Evolutionary conservation across 768 basidiomycete genomes (phyloP).

Genomic region (Mycena filopes): DNA sequence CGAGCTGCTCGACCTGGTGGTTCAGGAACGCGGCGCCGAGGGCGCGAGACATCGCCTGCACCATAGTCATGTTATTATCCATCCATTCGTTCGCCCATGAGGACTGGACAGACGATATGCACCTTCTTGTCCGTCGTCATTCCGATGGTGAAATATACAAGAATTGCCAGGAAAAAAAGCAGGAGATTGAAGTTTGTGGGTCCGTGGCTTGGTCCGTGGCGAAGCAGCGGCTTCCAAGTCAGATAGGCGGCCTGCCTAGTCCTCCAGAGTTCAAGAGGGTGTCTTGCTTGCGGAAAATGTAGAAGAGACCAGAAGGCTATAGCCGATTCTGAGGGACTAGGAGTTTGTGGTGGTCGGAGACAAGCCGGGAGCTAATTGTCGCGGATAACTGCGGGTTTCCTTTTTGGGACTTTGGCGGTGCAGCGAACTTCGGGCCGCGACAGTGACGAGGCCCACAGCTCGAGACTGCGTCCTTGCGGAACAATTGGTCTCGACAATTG

Average conservation of each 20-base stretch:
- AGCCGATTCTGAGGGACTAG: background rate
- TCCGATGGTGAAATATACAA: too few species aligned
- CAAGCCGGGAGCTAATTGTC: slow-evolving; percentile 13
- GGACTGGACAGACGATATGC: background rate
- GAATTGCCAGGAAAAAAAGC: too few species aligned
- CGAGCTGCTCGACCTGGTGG: slow-evolving; percentile 90
- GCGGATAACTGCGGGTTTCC: slow-evolving; percentile 22
- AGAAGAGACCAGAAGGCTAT: background rate
- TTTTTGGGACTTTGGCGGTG: slow-evolving; percentile 8
- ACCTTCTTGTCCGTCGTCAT: slow-evolving; percentile 41
- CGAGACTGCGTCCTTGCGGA: too few species aligned
- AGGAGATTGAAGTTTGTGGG: too few species aligned
- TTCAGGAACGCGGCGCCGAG: slow-evolving; percentile 88
- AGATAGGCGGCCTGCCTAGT: slow-evolving; percentile 11
- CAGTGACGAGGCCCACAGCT: too few species aligned
- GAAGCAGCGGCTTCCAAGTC: too few species aligned
- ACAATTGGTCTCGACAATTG: too few species aligned
- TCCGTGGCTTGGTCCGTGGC: too few species aligned
- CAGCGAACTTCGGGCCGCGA: too few species aligned
- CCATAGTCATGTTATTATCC: background rate
- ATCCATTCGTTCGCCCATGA: background rate
- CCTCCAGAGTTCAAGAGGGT: background rate
- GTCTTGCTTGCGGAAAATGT: background rate
- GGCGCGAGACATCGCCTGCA: slow-evolving; percentile 84
- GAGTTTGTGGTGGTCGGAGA: background rate